Conservation (phyloP, 208 protist genomes). For the Crithidia expoeki region DNA sequence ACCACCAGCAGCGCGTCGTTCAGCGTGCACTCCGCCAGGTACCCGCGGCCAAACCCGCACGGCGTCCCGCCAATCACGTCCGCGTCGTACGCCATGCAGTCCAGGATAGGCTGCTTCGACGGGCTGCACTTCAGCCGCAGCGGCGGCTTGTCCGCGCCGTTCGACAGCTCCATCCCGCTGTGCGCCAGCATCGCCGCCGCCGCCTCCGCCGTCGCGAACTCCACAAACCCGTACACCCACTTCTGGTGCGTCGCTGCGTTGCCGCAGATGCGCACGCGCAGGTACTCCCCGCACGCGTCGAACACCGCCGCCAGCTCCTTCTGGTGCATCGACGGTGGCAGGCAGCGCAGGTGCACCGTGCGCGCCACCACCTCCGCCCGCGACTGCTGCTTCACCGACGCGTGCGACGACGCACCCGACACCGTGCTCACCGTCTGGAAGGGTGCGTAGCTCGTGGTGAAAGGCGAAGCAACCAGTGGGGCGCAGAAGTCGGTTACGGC, state of each 20-base stretch:
- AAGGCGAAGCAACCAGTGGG: background rate
- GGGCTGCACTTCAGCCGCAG: slow-evolving; percentile 62
- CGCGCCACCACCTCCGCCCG: slow-evolving; percentile 41
- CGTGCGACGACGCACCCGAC: slow-evolving; percentile 11
- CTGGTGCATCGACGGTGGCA: slow-evolving; percentile 56
- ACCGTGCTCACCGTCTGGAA: slow-evolving; percentile 5
- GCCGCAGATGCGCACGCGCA: slow-evolving; percentile 57
- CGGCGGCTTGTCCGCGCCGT: slow-evolving; percentile 43
- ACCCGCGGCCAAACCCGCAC: slow-evolving; percentile 50
- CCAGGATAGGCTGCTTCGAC: slow-evolving; percentile 63
- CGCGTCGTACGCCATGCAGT: slow-evolving; percentile 63
- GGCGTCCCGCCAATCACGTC: slow-evolving; percentile 36
- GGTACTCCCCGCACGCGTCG: slow-evolving; percentile 42
- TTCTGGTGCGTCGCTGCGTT: slow-evolving; percentile 48
- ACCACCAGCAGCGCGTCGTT: slow-evolving; percentile 50
- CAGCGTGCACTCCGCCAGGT: slow-evolving; percentile 44
- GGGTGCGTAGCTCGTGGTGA: background rate
- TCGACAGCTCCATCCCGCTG: slow-evolving; percentile 55
- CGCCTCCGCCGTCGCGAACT: slow-evolving; percentile 43
- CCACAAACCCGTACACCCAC: slow-evolving; percentile 72
- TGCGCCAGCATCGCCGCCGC: slow-evolving; percentile 41
- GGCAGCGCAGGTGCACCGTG: slow-evolving; percentile 61
- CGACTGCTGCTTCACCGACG: slow-evolving; percentile 15
- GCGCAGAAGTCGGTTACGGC: background rate
- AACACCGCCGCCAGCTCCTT: slow-evolving; percentile 50